These are phyloP conservation scores for Pyracantha coccinea DNA, from an alignment of 331 rosid species.

Conservation along the genomic window DNA sequence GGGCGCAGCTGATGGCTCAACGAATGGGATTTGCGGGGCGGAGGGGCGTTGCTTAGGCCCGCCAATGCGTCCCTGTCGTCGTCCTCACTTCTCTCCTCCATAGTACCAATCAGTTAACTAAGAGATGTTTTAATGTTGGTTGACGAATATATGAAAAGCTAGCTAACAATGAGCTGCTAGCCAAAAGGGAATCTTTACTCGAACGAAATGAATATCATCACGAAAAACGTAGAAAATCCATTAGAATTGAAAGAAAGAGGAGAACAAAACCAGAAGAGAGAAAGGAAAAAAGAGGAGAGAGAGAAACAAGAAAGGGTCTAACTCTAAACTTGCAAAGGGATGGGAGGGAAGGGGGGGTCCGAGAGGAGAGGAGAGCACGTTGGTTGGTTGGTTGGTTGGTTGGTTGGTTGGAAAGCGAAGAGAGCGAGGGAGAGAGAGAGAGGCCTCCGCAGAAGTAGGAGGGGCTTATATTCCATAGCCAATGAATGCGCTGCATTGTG, in stretches of 20 bases:
- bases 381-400: not conserved
- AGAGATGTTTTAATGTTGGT: not conserved
- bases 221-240: not conserved
- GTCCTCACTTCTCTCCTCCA: conserved; percentile 65
- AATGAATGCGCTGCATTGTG: no score
- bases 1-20: conserved; percentile 76
- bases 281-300: not conserved
- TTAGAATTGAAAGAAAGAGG: no score
- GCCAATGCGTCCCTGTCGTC: conserved; percentile 61
- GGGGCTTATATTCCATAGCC: not conserved
- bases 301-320: not conserved
- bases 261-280: no score
- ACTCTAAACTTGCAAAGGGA: not conserved
- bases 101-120: not conserved
- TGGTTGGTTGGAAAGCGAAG: not conserved
- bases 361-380: not conserved
- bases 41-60: conserved; percentile 50
- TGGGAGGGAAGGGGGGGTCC: not conserved
- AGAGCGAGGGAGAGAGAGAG: not conserved
- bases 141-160: not conserved
- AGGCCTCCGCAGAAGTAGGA: not conserved
- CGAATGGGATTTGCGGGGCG: conserved; percentile 70
- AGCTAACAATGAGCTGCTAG: not conserved
- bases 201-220: not conserved
- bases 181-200: not conserved